Base-by-base conservation (phyloP, 2,329 filamentous ascomycete species). In the Clonostachys sp. region DNA sequence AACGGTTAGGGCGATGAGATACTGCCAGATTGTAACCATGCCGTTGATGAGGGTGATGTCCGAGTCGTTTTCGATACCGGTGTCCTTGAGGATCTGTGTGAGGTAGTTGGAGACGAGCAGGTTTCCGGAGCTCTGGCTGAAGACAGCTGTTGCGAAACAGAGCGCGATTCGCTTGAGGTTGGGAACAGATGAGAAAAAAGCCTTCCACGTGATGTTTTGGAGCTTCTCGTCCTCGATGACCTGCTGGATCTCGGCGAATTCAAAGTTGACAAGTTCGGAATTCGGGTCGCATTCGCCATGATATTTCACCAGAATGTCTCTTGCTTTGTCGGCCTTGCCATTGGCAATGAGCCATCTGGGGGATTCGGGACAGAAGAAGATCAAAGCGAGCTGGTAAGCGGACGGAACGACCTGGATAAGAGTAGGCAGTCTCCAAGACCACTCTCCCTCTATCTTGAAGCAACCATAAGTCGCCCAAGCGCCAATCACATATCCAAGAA, bases 271-370 rank as follows among this genome's bases (percentile, higher is more conserved):
- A 6, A 77, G 57, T 44, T 70, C 66, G 2, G 66, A 70, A 3
- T 70, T 60, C 1, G 60, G 52, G 42, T 77, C 65, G 33, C 68
- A 65, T 49, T 77, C 74, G 20, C 71, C 74, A 46, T 80, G 75
- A 39, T 76, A 77, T 47, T 76, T 76, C 53, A 72, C 64, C 1
- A 83, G 57, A 24, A 80, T 73, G 1, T 63, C 62, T 14, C 65
- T 70, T 0, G 80, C 80, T 54, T 81, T 67, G 6, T 78, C 71
- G 2, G 60, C 50, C 18, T 69, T 67, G 34, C 78, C 77, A 50
- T 77, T 70, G 35, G 72, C 70, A 41, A 83, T 68, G 30, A 83
- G 60, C 73, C 74, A 84, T 36, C 82, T 71, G 2, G 82, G 82
- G 1, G 74, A 80, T 51, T 86, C 83, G 0, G 81, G 81, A 6